Base-by-base conservation (phyloP, 345 rosid species). In the Hibiscus tridactylites region DNA sequence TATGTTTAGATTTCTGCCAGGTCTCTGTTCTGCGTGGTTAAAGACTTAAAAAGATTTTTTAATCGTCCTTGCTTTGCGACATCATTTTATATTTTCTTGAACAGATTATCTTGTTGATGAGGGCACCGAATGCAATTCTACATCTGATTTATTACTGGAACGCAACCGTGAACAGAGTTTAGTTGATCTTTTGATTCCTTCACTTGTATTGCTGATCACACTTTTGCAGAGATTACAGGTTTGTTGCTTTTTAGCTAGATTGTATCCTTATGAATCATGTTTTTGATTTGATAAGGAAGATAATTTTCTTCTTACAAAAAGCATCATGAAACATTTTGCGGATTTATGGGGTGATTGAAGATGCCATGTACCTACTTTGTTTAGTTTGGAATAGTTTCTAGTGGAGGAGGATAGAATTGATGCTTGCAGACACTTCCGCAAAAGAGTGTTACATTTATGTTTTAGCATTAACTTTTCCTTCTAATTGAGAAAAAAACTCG, bases 101-200 rank as follows among this genome's bases (percentile, higher is more conserved):
- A 71, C 89, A 95, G 99, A 90, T 88, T 90, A 95, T 86, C 97
- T 95, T 71, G 90, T 95, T 69, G 99, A 95, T 72, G 99, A 92
- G 76, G 99, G 96, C 74, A 88, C 90, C 65, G 97, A 93, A 80
- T 82, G 93, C 86, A 92, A 92, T 83, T 92, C 97, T 75, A 88
- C 97, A 63, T 92, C 97, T 81, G 99, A 95, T 84, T 85, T 95
- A 70, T 81, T 95, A 50, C 76, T 87, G 80, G 99, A 95, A 80
- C 96, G 97, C 73, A 92, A 90, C 64, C 97, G 97, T 72, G 99
- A 95, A 83, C 96, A 90, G 83, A 83, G 93, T 82, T 81, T 95
- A 74, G 96, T 89, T 80, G 93, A 92, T 82, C 87, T 95, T 68
- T 82, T 90, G 82, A 72, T 92, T 82, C 97, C 99, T 79, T 85